A percentile compares a stretch with the other conserved stretches of the same genome.
Conservation (phyloP, 495 filamentous ascomycete genomes). For the Xylaria grammica region DNA sequence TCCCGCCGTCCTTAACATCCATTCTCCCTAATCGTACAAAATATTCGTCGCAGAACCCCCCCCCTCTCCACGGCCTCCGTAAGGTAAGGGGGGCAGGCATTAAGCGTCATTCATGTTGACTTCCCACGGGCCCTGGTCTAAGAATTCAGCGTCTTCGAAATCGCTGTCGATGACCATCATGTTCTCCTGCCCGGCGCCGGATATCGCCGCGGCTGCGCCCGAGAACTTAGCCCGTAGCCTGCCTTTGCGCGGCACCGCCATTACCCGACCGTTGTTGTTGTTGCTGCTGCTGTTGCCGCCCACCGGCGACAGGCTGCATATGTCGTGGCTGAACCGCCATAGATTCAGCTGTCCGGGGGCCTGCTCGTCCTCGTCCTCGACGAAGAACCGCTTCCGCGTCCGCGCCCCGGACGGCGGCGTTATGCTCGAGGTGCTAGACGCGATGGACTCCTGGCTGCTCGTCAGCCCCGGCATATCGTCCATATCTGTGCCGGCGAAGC, state of each 20-base stretch:
- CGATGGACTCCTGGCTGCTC: slow-evolving; percentile 46
- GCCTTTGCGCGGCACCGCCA: slow-evolving; percentile 46
- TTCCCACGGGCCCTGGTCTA: slow-evolving; percentile 44
- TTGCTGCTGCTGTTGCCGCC: no score
- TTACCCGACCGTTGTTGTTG: slow-evolving; percentile 35
- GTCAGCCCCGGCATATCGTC: slow-evolving; percentile 40
- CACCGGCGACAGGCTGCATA: slow-evolving; percentile 36
- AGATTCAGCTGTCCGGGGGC: slow-evolving; percentile 15
- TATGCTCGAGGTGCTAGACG: slow-evolving; percentile 28
- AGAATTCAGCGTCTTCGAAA: slow-evolving; percentile 60
- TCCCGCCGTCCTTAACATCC: not conserved
- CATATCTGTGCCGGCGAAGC: slow-evolving; percentile 22
- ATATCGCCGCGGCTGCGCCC: slow-evolving; percentile 17
- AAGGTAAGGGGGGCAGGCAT: not conserved
- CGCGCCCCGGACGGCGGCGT: not conserved
- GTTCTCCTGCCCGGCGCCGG: slow-evolving; percentile 45
- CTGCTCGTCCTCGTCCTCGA: slow-evolving; percentile 38
- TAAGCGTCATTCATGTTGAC: slow-evolving; percentile 38
- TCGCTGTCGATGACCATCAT: slow-evolving; percentile 45
- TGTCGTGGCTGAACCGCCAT: slow-evolving; percentile 30
- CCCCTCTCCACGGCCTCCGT: no score
- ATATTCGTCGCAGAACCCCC: not conserved
- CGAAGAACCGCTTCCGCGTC: slow-evolving; percentile 48
- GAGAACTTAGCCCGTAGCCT: slow-evolving; percentile 18
- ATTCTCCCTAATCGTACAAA: not conserved